A percentile compares a stretch with the other conserved stretches of the same genome.
These are phyloP conservation scores for Aegilops longissima DNA, from an alignment of 176 grass and related monocot species.

Conservation along the genomic window DNA sequence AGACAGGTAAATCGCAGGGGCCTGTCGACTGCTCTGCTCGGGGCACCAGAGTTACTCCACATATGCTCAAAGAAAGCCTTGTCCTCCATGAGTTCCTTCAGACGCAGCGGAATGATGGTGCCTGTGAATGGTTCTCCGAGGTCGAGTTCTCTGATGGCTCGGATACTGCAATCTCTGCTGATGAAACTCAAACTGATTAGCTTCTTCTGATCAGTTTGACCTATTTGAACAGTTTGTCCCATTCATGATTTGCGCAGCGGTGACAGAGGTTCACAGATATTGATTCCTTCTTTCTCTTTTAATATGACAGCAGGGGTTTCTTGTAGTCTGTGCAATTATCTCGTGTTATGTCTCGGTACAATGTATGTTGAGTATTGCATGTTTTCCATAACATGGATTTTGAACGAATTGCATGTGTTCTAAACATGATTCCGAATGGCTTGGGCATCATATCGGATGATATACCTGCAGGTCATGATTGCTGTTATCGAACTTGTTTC, in stretches of 20 bases:
- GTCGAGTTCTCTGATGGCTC: not conserved
- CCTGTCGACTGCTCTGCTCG: not conserved
- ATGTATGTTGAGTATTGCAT: not conserved
- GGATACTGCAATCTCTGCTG: not conserved
- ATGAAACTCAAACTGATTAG: not conserved
- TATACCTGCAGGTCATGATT: not conserved
- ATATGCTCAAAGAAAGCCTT: slow-evolving; percentile 15
- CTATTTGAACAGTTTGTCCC: not conserved
- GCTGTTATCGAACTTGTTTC: not conserved
- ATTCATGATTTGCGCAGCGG: not conserved
- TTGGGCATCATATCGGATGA: not conserved
- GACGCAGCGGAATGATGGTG: not conserved
- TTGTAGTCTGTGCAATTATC: not conserved
- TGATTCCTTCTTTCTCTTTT: not conserved
- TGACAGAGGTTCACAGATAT: not conserved
- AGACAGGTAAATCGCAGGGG: not conserved
- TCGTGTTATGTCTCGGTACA: not conserved
- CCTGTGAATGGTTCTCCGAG: not conserved
- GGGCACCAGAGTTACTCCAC: not conserved
- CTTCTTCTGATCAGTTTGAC: not conserved
- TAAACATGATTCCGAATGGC: not conserved
- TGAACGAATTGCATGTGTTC: not conserved
- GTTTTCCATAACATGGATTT: not conserved
- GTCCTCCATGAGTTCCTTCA: slow-evolving; percentile 17
- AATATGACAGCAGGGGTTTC: not conserved